phyloP scores from a whole-genome alignment of 192 early-diverging fungal species.

The Dissophora globulifera region DNA sequence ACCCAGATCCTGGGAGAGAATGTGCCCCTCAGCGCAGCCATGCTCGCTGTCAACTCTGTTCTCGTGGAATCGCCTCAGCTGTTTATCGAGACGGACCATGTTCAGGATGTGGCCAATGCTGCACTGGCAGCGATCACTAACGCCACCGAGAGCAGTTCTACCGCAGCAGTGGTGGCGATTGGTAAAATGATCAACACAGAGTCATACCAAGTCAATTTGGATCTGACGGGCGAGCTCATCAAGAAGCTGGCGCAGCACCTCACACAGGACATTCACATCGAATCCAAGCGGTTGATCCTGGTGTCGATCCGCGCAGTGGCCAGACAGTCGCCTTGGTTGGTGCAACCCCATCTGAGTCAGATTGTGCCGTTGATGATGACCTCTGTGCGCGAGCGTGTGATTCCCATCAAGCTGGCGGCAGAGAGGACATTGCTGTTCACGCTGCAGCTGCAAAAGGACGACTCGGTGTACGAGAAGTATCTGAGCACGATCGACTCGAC shows the following conservation, averaged over 20 bases:
- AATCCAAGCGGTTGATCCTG: constrained; percentile 56
- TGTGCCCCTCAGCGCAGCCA: constrained; percentile 47
- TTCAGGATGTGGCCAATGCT: constrained; percentile 48
- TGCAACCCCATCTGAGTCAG: constrained; percentile 61
- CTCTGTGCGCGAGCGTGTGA: constrained; percentile 80
- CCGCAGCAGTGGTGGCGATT: constrained; percentile 62
- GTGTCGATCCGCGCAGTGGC: constrained; percentile 49
- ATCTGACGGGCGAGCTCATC: constrained; percentile 43
- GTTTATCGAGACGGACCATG: constrained; percentile 53
- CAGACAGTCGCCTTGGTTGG: constrained; percentile 53
- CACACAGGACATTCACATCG: constrained; percentile 34
- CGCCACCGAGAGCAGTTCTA: constrained; percentile 54
- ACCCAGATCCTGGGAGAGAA: constrained; percentile 42
- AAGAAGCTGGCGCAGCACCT: constrained; percentile 38
- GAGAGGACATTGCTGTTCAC: constrained; percentile 83
- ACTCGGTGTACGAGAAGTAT: constrained; percentile 51
- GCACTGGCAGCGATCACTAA: constrained; percentile 35
- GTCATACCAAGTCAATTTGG: constrained; percentile 57
- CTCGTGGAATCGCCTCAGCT: constrained; percentile 57
- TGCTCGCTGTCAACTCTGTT: constrained; percentile 61
- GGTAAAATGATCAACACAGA: constrained; percentile 64
- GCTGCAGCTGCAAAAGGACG: constrained; percentile 70
- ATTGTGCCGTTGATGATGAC: constrained; percentile 76
- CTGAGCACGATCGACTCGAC: constrained; percentile 58
- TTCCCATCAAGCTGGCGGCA: constrained; percentile 86